These are phyloP conservation scores for Fagopyrum tataricum DNA, from an alignment of 148 eudicot genomes.

Conservation along the genomic window DNA sequence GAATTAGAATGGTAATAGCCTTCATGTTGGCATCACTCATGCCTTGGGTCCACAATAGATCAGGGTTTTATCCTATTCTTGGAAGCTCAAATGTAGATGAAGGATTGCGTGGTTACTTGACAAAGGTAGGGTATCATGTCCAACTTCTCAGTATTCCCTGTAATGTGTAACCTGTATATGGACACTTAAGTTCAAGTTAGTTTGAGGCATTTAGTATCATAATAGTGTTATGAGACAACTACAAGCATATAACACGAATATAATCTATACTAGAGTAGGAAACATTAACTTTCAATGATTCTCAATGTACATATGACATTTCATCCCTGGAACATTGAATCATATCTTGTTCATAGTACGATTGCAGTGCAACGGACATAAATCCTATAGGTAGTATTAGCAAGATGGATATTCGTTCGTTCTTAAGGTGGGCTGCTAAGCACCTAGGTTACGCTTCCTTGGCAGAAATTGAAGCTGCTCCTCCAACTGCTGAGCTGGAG, in stretches of 20 bases:
- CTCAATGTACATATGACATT: not conserved
- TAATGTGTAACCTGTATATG: not conserved
- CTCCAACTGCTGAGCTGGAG: too few relatives aligned
- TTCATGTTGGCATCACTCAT: too few relatives aligned
- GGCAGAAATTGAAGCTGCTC: slow-evolving; percentile 91
- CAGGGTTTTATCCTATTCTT: too few relatives aligned
- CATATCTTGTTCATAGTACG: slow-evolving; percentile 44
- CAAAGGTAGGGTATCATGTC: slow-evolving; percentile 39
- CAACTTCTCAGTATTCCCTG: not conserved
- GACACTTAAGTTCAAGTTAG: not conserved
- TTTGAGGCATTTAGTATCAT: not conserved
- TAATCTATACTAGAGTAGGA: not conserved
- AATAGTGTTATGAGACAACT: not conserved
- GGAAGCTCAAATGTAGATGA: too few relatives aligned
- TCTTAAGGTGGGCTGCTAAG: slow-evolving; percentile 77
- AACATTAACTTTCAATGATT: not conserved
- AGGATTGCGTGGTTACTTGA: too few relatives aligned
- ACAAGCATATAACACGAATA: not conserved
- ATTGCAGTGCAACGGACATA: slow-evolving; percentile 95
- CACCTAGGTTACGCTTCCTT: slow-evolving; percentile 76
- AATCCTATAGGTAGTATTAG: slow-evolving; percentile 97
- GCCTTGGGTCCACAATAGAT: too few relatives aligned
- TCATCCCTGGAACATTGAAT: not conserved
- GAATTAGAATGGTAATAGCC: too few relatives aligned
- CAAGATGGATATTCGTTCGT: slow-evolving; percentile 84